Conservation (phyloP, 2,329 filamentous ascomycete genomes). For the Acephala macrosclerotiorum region DNA sequence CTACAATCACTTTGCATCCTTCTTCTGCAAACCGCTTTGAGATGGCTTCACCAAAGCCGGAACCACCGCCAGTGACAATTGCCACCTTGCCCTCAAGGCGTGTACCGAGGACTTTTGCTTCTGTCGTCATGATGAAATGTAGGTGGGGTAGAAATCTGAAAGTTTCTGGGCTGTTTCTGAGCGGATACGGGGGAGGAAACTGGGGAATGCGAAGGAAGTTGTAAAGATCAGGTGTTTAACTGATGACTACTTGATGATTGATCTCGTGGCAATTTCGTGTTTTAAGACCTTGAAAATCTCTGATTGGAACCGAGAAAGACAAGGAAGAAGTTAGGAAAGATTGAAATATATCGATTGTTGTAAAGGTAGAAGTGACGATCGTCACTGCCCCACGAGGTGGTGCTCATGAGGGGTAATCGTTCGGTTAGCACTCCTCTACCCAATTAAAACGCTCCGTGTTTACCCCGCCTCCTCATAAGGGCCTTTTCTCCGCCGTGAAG, state of each 20-base stretch:
- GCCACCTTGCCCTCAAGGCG: slow-evolving; percentile 61
- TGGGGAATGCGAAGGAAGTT: neutral
- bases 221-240: neutral
- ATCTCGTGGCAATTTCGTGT: neutral
- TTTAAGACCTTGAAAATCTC: neutral
- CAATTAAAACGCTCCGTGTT: slow-evolving; percentile 12
- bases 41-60: slow-evolving; percentile 70
- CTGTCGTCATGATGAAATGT: slow-evolving; percentile 45
- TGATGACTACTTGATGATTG: neutral
- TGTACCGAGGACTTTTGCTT: slow-evolving; percentile 33
- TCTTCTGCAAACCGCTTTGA: slow-evolving; percentile 64
- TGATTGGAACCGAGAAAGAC: neutral
- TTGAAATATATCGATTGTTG: neutral
- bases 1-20: slow-evolving; percentile 67
- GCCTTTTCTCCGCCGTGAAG: neutral
- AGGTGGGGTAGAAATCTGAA: neutral
- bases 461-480: neutral
- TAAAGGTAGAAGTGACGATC: slow-evolving; percentile 3
- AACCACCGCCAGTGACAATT: slow-evolving; percentile 65
- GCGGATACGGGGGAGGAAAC: neutral
- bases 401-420: slow-evolving; percentile 24
- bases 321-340: neutral
- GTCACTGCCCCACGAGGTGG: neutral
- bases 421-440: no score
- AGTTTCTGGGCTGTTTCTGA: neutral